Evolutionary conservation across 805 yeast genomes (phyloP).

Genomic region (Priceomyces castillae): DNA sequence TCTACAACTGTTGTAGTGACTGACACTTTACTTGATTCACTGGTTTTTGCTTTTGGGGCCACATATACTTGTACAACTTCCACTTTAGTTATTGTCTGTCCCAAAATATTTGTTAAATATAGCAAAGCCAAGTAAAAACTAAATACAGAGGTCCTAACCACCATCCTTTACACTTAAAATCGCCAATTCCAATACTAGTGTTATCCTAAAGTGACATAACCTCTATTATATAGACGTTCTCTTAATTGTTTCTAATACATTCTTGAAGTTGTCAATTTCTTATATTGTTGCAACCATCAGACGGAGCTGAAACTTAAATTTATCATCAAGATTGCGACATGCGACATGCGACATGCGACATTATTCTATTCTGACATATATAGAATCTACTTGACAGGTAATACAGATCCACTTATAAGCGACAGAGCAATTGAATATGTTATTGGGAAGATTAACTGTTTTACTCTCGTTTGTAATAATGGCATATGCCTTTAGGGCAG

Average conservation of each 20-base stretch:
- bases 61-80: conserved; percentile 4
- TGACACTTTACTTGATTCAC: background rate
- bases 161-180: too few species aligned
- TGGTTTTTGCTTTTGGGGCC: background rate
- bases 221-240: too few species aligned
- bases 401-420: background rate
- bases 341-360: too few species aligned
- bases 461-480: background rate
- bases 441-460: background rate
- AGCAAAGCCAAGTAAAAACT: background rate
- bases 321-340: too few species aligned
- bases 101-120: background rate
- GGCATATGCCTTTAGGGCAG: conserved; percentile 14
- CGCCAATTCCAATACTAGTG: too few species aligned
- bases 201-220: too few species aligned
- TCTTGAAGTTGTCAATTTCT: too few species aligned
- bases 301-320: background rate
- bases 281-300: background rate
- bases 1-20: conserved; percentile 1
- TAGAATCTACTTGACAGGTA: background rate
- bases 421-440: background rate
- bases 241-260: too few species aligned
- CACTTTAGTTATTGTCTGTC: conserved; percentile 1
- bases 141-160: too few species aligned
- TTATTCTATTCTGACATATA: too few species aligned